Evolutionary conservation across 2,329 filamentous ascomycete genomes (phyloP), one percentile per base, ranked within the genome.

Genomic region (Venturia nashicola): DNA sequence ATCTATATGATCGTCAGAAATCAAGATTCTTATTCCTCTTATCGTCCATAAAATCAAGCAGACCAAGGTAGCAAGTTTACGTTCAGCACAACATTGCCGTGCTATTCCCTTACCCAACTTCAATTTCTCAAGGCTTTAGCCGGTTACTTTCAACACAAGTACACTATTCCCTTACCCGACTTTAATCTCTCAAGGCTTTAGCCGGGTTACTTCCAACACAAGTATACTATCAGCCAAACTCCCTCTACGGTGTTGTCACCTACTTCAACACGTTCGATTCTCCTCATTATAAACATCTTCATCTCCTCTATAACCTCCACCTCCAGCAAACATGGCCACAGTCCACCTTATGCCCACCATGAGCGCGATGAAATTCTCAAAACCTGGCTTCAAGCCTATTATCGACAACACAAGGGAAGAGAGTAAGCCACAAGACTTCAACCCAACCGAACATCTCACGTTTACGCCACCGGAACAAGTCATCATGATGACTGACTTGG

Each of bases 401-500:
- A 73, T 75, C 67, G 69, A 73, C 64, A 67, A 67, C 61, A 68
- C 27, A 18, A 57, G 23, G 32, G 27, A 36, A 36, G 51, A 57
- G 7, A 27, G 36, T 39, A 61, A 61, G 27, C 16, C n/a, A 42
- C 59, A 69, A 61, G 66, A 74, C 2, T 88, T 88, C 69, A 74
- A 83, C 61, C 78, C 83, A 1, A 68, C 73, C 44, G 81, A 79
- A 70, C 85, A 88, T 69, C 72, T 88, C 20, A 73, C 73, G 32
- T 85, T 80, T 71, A 75, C 79, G 62, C 71, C 78, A 16, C 79
- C 81, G 12, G 75, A 78, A 16, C 78, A 81, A 66, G 74, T 83
- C 55, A 74, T 83, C 68, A 82, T 77, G 20, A 88, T 88, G 85
- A 78, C 81, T 68, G 85, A 87, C 40, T 76, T 87, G 61, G 83